A percentile compares a stretch with the other conserved stretches of the same genome.
phyloP scores from a whole-genome alignment of 2,329 filamentous ascomycete species.

The Pseudocercospora ulei region DNA sequence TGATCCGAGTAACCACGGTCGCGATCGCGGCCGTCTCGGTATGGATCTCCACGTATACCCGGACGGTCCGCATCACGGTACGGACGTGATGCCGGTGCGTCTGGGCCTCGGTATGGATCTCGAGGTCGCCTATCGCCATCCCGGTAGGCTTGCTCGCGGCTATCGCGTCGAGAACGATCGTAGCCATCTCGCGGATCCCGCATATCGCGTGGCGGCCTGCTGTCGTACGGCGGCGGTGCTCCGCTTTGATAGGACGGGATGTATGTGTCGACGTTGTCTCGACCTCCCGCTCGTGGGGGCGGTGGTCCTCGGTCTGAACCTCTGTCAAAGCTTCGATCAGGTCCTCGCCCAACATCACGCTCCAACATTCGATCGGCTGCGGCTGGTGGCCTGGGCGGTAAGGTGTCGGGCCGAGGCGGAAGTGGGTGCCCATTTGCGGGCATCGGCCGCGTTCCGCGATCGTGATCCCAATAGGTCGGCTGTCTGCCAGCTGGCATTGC shows the following conservation, averaged over 20 bases:
- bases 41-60: conserved; percentile 17
- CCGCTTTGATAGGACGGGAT: conserved; percentile 38
- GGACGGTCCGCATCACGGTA: conserved; percentile 22
- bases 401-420: conserved; percentile 17
- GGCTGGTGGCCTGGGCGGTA: conserved; percentile 25
- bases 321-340: neutral
- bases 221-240: conserved; percentile 18
- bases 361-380: conserved; percentile 14
- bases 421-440: conserved; percentile 31
- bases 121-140: conserved; percentile 14
- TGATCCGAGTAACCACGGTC: conserved; percentile 25
- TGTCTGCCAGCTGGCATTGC: conserved; percentile 20
- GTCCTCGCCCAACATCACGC: conserved; percentile 17
- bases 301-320: too few species aligned
- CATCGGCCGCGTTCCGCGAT: conserved; percentile 15
- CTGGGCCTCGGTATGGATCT: conserved; percentile 23
- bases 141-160: conserved; percentile 18
- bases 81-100: conserved; percentile 21
- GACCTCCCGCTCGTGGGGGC: conserved; percentile 14
- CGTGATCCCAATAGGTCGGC: conserved; percentile 27
- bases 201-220: conserved; percentile 15
- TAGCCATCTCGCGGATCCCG: conserved; percentile 20
- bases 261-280: conserved; percentile 37
- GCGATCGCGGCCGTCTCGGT: conserved; percentile 21
- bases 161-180: conserved; percentile 22